Base-by-base conservation (phyloP, 495 filamentous ascomycete species). In the Podospora pseudocomata region DNA sequence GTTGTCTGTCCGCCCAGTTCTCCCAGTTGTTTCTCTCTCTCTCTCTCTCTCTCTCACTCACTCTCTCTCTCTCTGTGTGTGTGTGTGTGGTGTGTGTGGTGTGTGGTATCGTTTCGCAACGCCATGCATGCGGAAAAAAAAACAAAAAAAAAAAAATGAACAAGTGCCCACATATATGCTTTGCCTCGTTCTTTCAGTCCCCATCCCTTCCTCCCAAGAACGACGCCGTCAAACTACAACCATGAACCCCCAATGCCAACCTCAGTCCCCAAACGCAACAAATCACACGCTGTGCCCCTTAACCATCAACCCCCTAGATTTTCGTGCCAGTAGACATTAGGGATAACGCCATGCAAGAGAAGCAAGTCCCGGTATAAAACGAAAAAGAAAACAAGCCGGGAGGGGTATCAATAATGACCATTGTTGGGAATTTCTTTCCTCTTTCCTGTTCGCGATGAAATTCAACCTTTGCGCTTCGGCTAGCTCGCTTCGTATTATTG, bases 341-440 rank as follows among this genome's bases (percentile, higher is more conserved):
- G 49, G 44, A 28, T 32, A 65, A 57, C 64, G 54, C 53, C 54
- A 39, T 59, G 56, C 54, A 56, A 56, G 18, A 20, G 30, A 55
- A 27, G 49, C 65, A 59, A 59, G 28, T 23, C n/a, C 30, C 28
- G 34, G 30, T 20, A 63, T 49, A 2, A 64, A 44, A 34, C 20
- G 11, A 4, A 59, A 60, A 59, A 55, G 39, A 61, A 49, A 57
- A 67, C 49, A 44, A 64, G 64, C 74, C 75, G 70, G 71, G 20
- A 18, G n/a, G 74, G 76, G 75, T 77, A 78, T 78, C 76, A 77
- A 76, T 72, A 66, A 68, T 56, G 71, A 74, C 67, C 68, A 69
- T 72, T 67, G 58, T 67, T 69, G 55, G 44, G 19, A 61, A 61
- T 30, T 30, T 32, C 23, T 27, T 61, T 26, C 30, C 56, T 20